Evolutionary conservation across 768 basidiomycete species (phyloP), one percentile per base, ranked within the genome.

Genomic region (Melanogaster broomeanus): DNA sequence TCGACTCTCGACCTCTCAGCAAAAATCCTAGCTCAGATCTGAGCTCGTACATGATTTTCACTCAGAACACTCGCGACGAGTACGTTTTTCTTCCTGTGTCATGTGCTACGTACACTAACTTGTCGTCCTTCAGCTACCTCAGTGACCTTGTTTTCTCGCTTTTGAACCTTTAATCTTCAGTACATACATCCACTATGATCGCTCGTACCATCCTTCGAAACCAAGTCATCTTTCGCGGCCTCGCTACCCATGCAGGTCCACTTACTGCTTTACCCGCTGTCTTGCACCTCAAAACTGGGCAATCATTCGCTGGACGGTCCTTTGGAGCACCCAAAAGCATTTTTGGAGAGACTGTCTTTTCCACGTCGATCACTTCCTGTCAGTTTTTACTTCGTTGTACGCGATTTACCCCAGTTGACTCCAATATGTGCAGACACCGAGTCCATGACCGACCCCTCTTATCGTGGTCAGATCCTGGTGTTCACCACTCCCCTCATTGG

Each of bases 361-460:
- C 93, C 13, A 99, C 97, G 28, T 95, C 93, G 38, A 99, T 99
- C 69, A 99, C 97, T 1, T 97, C 94, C 35, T 99, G 94, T 93
- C 56, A 61, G 89, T 77, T 42, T 22, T 46, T 15, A 42, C 24
- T 48, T 50, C 46, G 12, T 31, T 25, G 45, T 7, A 27, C 49
- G 15, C 30, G 2, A 47, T 53, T 35, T 47, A 48, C 49, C 56
- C 38, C 39, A 40, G 5, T 42, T 60, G 47, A 49, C 16, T 9
- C 55, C 52, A 31, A 31, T 56, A 52, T 18, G 24, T 35, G n/a
- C 65, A 96, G 94, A 99, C 70, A 98, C 96, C 42, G 97, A 99
- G 73, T 97, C 93, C 8, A 98, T 99, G 97, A 99, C 97, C 33
- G 97, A 99, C 69, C 97, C 97, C 7, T 98, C 97, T 8, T 98